Percentiles rank a stretch among this genome's conserved stretches.
Evolutionary conservation across 768 basidiomycete genomes (phyloP).

Genomic region (Cyclocybe cylindracea): DNA sequence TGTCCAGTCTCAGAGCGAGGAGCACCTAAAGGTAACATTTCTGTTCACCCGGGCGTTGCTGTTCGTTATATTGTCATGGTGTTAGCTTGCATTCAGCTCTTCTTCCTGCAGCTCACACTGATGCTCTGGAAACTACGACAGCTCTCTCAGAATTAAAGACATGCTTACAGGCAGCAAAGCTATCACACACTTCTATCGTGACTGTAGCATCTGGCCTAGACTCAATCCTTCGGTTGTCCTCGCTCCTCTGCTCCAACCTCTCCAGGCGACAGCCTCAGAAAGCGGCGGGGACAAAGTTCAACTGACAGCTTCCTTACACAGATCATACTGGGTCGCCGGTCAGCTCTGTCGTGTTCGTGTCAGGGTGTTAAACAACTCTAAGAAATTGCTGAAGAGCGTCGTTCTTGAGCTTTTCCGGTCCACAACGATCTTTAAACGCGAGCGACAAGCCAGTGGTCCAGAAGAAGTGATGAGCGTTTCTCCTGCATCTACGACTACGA

Average conservation of each 20-base stretch:
- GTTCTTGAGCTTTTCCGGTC: conserved; percentile 66
- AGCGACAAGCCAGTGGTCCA: conserved; percentile 13
- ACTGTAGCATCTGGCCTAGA: conserved; percentile 79
- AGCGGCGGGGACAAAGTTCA: conserved; percentile 62
- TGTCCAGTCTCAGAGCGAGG: conserved; percentile 56
- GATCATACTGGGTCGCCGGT: conserved; percentile 81
- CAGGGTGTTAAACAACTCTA: conserved; percentile 65
- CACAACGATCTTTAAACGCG: conserved; percentile 62
- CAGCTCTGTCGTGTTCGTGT: conserved; percentile 73
- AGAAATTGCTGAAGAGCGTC: conserved; percentile 65
- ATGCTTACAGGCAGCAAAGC: conserved; percentile 58
- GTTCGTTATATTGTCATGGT: conserved; percentile 82
- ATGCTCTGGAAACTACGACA: conserved; percentile 22
- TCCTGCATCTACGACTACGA: conserved; percentile 59
- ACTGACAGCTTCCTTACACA: conserved; percentile 67
- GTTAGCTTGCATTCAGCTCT: conserved; percentile 42
- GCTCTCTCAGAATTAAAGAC: conserved; percentile 78
- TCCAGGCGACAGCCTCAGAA: conserved; percentile 57
- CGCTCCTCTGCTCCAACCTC: conserved; percentile 56
- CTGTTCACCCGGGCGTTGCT: conserved; percentile 55
- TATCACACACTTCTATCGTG: conserved; percentile 88
- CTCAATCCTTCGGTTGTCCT: conserved; percentile 64
- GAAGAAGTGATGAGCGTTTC: conserved; percentile 57
- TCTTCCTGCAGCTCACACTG: conserved; percentile 2
- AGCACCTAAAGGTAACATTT: conserved; percentile 57